Evolutionary conservation across 2,329 filamentous ascomycete species (phyloP), one percentile per base, ranked within the genome.

Genomic region (Fusarium albosuccineum): DNA sequence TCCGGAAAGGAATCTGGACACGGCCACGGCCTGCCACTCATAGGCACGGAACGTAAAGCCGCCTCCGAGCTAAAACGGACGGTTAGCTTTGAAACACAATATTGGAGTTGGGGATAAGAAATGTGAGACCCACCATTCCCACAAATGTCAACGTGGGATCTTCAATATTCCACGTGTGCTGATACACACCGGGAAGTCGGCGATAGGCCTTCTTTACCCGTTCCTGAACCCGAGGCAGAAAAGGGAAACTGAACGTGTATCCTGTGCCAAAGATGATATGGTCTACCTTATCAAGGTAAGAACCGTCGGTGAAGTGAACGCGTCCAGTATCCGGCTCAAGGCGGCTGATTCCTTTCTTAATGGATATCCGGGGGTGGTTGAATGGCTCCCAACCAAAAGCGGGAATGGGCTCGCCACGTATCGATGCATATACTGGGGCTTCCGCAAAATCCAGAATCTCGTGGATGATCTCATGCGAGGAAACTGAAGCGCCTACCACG

Each of bases 11-110:
- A 62, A 58, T 5, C 69, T 56, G 2, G 66, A 60, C 1, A 71
- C 39, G 1, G 69, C 69, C 9, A 66, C 69, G 0, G 63, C 67
- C 16, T 71, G 68, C 61, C 64, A 71, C 29, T 71, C 69, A 13
- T 70, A 71, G 9, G 66, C 68, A 2, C 67, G 65, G 17, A 71
- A 71, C 0, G 69, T 71, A 33, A 71, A 71, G 3, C 68, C 65
- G 6, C 67, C 67, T 16, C 64, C 69, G 29, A 65, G 62, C 62
- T 65, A 9, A 34, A 1, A 8, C 4, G 3, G 10, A 3, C 9
- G 5, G 16, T 65, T 17, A 65, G 36, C 6, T 39, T 41, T 8
- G 5, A 22, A 44, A 10, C 11, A 13, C 9, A 36, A n/a, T 5
- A 26, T 3, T 11, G 14, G 6, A 26, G 22, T 22, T 10, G 30